Evolutionary conservation across 31 red algal genomes (phyloP).

Genomic region (Porphyra umbilicalis): DNA sequence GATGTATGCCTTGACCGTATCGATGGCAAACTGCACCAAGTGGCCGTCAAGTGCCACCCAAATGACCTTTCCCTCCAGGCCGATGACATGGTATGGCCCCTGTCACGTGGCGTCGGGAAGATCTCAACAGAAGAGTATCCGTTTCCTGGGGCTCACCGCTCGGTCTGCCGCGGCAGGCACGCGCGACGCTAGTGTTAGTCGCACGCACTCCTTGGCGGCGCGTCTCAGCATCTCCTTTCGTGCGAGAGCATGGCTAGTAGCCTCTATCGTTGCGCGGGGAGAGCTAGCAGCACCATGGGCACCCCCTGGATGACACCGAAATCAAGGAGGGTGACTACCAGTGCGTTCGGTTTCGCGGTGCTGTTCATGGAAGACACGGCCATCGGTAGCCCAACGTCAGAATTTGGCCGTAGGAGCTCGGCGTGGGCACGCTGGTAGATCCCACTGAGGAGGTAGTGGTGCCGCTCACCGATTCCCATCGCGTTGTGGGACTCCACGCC

Average conservation of each 20-base stretch:
- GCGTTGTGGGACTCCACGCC: too few relatives aligned
- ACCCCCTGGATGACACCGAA: slow-evolving; percentile 2
- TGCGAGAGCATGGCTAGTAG: not conserved
- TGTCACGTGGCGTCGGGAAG: not conserved
- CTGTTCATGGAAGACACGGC: not conserved
- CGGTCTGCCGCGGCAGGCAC: not conserved
- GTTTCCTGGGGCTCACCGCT: not conserved
- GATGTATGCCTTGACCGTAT: not conserved
- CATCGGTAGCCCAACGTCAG: not conserved
- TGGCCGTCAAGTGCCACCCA: not conserved
- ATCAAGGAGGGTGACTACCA: not conserved
- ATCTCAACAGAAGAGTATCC: slow-evolving; percentile 1
- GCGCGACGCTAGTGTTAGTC: not conserved
- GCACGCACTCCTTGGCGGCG: not conserved
- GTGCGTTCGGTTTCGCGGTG: not conserved
- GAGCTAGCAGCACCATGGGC: not conserved
- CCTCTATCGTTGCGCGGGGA: not conserved
- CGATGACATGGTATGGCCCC: not conserved
- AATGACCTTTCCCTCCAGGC: not conserved
- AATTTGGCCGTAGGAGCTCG: not conserved
- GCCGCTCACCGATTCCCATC: not conserved
- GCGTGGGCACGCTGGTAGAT: not conserved
- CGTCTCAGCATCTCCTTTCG: not conserved
- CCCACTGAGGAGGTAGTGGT: slow-evolving; percentile 4
- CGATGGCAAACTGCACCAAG: not conserved